Evolutionary conservation across 768 basidiomycete genomes (phyloP).

Genomic region (Pisolithus sp.): DNA sequence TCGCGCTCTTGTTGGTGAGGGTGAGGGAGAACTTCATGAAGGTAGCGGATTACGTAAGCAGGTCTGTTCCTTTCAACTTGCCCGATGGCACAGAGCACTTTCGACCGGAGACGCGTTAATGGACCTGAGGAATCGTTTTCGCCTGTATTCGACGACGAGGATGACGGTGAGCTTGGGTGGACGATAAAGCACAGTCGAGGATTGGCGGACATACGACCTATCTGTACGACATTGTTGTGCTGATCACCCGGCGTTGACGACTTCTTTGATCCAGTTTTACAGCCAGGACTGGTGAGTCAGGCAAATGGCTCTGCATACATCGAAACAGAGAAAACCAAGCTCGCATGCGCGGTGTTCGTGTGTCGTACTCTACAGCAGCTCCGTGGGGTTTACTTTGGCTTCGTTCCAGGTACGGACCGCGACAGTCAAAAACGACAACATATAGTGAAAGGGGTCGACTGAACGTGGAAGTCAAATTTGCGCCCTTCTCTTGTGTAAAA

Average conservation of each 20-base stretch:
- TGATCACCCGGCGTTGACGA: conserved; percentile 1
- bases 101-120: conserved; percentile 85
- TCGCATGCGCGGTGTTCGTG: conserved; percentile 90
- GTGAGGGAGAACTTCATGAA: conserved; percentile 90
- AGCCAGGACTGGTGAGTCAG: conserved; percentile 84
- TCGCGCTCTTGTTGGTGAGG: conserved; percentile 47
- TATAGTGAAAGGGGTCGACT: conserved; percentile 87
- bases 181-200: conserved; percentile 43
- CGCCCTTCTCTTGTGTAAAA: conserved; percentile 81
- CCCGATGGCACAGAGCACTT: conserved; percentile 45
- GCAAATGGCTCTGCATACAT: conserved; percentile 97
- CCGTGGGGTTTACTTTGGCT: not conserved
- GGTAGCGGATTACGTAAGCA: conserved; percentile 16
- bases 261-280: conserved; percentile 53
- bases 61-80: not conserved
- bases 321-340: conserved; percentile 85
- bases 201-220: conserved; percentile 68
- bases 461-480: conserved; percentile 95
- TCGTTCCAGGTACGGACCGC: conserved; percentile 64
- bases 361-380: conserved; percentile 11
- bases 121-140: conserved; percentile 81
- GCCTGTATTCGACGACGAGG: conserved; percentile 49
- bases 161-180: conserved; percentile 17
- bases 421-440: conserved; percentile 70
- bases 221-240: conserved; percentile 52